Percentiles rank a stretch among this genome's conserved stretches.
Evolutionary conservation across 2,329 filamentous ascomycete genomes (phyloP).

Genomic region (Cylindrodendrum hubeiense): DNA sequence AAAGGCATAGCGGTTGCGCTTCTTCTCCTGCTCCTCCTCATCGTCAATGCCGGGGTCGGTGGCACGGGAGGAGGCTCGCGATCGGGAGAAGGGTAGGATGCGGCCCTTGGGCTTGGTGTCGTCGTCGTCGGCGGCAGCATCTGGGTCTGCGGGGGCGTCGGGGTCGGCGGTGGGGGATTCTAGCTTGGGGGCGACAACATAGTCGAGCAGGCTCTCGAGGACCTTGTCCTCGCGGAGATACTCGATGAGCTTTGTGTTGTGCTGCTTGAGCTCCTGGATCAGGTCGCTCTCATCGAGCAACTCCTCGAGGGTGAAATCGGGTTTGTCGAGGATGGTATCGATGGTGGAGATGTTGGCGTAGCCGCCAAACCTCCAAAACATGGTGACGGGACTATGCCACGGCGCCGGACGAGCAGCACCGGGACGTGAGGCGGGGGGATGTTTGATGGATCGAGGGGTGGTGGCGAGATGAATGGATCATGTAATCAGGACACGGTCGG

Average conservation of each 20-base stretch:
- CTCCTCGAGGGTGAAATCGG: constrained; percentile 95
- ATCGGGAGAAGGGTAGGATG: constrained; percentile 62
- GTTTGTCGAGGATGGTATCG: constrained; percentile 96
- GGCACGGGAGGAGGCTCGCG: constrained; percentile 65
- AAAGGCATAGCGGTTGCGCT: constrained; percentile 93
- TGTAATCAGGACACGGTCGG: constrained; percentile 42
- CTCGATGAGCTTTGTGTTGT: constrained; percentile 97
- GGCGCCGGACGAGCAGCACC: constrained; percentile 50
- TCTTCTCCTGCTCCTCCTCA: constrained; percentile 87
- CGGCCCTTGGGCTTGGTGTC: constrained; percentile 61
- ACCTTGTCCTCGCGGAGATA: constrained; percentile 90
- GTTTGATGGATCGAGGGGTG: constrained; percentile 22
- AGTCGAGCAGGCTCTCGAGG: constrained; percentile 87
- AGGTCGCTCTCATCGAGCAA: constrained; percentile 95
- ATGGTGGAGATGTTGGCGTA: constrained; percentile 98
- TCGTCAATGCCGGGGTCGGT: constrained; percentile 62
- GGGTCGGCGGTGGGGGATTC: constrained; percentile 60
- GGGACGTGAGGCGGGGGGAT: constrained; percentile 38
- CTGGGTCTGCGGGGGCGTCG: constrained; percentile 58
- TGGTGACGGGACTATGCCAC: constrained; percentile 67
- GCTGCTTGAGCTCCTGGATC: constrained; percentile 97
- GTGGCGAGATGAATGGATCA: constrained; percentile 42
- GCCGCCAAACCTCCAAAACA: constrained; percentile 99
- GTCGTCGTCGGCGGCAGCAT: constrained; percentile 64
- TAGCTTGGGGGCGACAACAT: constrained; percentile 86